A percentile compares a stretch with the other conserved stretches of the same genome.
phyloP scores from a whole-genome alignment of 305 asterid genomes.

The Fraxinus nigra region DNA sequence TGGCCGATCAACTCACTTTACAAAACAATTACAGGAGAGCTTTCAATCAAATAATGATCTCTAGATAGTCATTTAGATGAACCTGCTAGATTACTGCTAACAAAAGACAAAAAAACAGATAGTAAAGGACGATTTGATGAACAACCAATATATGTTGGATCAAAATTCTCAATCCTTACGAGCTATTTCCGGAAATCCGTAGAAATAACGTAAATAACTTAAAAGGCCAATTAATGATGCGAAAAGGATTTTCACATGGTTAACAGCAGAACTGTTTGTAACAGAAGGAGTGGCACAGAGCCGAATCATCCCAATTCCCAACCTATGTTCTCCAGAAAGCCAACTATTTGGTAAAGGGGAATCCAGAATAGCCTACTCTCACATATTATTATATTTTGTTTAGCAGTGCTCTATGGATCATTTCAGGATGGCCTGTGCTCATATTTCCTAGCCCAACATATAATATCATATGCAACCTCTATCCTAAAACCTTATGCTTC shows the following conservation, averaged over 20 bases:
- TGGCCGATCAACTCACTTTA: background rate
- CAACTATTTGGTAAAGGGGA: background rate
- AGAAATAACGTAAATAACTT: background rate
- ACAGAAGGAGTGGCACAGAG: background rate
- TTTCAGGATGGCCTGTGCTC: background rate
- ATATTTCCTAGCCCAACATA: background rate
- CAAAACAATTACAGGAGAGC: background rate
- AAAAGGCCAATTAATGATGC: background rate
- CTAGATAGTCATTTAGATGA: background rate
- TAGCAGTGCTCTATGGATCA: background rate
- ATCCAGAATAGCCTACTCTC: background rate
- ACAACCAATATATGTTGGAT: background rate
- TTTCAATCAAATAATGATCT: background rate
- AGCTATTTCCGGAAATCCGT: background rate
- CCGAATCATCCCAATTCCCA: background rate
- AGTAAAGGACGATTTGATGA: background rate
- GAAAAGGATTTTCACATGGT: background rate
- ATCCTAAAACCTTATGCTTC: background rate
- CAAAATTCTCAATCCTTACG: background rate
- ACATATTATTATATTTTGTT: background rate
- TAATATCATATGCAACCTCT: background rate
- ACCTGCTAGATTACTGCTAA: background rate
- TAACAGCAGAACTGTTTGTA: background rate
- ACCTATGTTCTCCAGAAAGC: background rate
- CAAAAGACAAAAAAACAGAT: background rate